phyloP scores from a whole-genome alignment of 2,329 filamentous ascomycete species.

The Cercospora nicotianae region DNA sequence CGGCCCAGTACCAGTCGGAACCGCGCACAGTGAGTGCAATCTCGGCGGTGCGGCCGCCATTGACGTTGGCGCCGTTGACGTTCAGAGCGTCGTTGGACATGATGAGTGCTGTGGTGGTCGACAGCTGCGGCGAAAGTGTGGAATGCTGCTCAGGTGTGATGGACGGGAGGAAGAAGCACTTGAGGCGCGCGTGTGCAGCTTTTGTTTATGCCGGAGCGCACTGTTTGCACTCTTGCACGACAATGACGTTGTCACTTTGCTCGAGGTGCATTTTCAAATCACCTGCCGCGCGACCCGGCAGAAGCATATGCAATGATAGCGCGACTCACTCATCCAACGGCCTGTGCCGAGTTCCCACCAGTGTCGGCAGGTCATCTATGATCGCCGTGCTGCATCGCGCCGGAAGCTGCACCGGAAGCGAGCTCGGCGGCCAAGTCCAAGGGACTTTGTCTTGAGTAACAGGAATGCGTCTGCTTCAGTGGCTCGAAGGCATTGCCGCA shows the following conservation, averaged over 20 bases:
- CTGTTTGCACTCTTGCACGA: not conserved
- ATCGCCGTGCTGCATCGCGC: not conserved
- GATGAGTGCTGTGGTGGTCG: not conserved
- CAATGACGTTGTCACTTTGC: not conserved
- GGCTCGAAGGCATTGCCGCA: not conserved
- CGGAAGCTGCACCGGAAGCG: slow-evolving; percentile 1
- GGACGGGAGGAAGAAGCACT: not conserved
- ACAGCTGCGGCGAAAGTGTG: not conserved
- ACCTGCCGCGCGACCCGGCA: slow-evolving; percentile 2
- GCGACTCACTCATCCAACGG: not conserved
- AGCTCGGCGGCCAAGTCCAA: not conserved
- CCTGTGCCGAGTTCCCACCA: not conserved
- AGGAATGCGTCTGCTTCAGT: not conserved
- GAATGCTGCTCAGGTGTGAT: not conserved
- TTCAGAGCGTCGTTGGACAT: slow-evolving; percentile 49
- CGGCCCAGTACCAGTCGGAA: slow-evolving; percentile 64
- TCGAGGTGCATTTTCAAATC: not conserved
- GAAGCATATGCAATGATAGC: not conserved
- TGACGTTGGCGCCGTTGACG: slow-evolving; percentile 50
- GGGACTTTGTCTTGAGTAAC: not conserved
- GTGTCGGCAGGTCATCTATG: not conserved
- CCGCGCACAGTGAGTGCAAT: slow-evolving; percentile 61
- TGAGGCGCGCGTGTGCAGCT: too few species aligned
- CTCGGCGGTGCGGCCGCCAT: slow-evolving; percentile 48
- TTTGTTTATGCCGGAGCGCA: slow-evolving; percentile 2